These are phyloP conservation scores for Aspergillus phoenicis DNA, from an alignment of 2,329 filamentous ascomycete genomes.

Conservation along the genomic window DNA sequence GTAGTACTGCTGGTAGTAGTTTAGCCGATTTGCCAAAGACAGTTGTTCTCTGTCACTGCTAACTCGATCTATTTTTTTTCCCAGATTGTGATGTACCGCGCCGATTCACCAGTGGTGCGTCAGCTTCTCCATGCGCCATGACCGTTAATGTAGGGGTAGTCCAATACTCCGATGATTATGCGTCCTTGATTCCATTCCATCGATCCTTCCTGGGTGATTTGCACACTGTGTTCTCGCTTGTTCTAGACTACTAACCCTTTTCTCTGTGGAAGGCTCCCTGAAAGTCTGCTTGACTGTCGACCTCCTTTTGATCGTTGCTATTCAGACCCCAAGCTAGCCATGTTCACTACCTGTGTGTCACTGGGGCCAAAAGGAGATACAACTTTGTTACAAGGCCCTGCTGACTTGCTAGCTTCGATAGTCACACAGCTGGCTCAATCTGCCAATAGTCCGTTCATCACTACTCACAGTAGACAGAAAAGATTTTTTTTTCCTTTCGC, in stretches of 20 bases:
- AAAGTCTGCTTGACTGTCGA: background rate
- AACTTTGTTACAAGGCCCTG: background rate
- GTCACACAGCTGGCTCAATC: background rate
- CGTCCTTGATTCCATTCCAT: background rate
- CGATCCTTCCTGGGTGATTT: background rate
- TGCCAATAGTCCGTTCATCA: background rate
- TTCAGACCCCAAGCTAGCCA: conserved; percentile 6
- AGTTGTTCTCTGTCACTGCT: background rate
- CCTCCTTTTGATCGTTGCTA: background rate
- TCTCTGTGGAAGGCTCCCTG: background rate
- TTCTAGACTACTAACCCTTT: background rate
- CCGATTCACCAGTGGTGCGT: background rate
- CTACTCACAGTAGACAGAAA: background rate
- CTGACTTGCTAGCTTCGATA: background rate
- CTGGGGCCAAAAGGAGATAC: conserved; percentile 2
- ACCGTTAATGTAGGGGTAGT: conserved; percentile 9
- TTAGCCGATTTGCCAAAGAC: background rate
- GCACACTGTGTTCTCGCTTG: background rate
- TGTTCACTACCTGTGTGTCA: background rate
- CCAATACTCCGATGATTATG: conserved; percentile 9
- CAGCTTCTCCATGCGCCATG: conserved; percentile 8
- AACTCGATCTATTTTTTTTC: background rate
- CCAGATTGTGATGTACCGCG: conserved; percentile 3
- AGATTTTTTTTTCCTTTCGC: conserved; percentile 11
- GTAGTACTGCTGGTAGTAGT: background rate